Evolutionary conservation across 2,329 filamentous ascomycete species (phyloP).

Genomic region (Polychaeton citri): DNA sequence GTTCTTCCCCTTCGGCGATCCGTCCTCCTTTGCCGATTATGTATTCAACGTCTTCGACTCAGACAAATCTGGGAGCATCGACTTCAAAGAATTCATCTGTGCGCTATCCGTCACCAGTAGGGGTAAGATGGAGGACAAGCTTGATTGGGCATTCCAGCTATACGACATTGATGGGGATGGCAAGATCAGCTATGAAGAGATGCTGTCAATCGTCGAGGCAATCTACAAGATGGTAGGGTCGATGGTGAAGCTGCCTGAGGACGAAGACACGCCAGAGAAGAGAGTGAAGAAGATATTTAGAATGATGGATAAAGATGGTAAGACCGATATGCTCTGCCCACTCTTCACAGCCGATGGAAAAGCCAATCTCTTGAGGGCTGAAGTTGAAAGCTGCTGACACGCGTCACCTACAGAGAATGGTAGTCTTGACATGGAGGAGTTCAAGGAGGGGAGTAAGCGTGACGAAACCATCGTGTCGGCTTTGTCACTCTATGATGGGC

Average conservation of each 20-base stretch:
- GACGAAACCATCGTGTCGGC: constrained; percentile 98
- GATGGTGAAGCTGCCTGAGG: constrained; percentile 97
- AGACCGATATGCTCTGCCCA: no score
- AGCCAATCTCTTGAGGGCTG: no score
- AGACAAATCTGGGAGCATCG: constrained; percentile 93
- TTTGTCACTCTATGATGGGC: constrained; percentile 85
- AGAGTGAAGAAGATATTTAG: constrained; percentile 95
- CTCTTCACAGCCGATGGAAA: no score
- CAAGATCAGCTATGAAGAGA: constrained; percentile 98
- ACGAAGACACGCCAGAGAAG: constrained; percentile 98
- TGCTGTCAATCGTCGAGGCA: constrained; percentile 95
- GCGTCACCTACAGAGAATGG: constrained; percentile 55
- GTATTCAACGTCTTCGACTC: constrained; percentile 99
- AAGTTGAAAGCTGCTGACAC: background rate
- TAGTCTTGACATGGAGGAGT: constrained; percentile 90
- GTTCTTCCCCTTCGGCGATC: constrained; percentile 98
- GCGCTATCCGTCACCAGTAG: constrained; percentile 91
- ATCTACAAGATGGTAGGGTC: constrained; percentile 99
- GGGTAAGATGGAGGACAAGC: constrained; percentile 98
- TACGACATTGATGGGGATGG: constrained; percentile 99
- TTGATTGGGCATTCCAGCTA: constrained; percentile 98
- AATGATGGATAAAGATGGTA: constrained; percentile 96
- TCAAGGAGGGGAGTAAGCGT: constrained; percentile 97
- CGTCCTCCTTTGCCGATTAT: constrained; percentile 94
- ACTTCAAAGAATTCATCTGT: constrained; percentile 99